These are phyloP conservation scores for Pilasporangium apinafurcum DNA, from an alignment of 352 stramenopile genomes.

Conservation along the genomic window DNA sequence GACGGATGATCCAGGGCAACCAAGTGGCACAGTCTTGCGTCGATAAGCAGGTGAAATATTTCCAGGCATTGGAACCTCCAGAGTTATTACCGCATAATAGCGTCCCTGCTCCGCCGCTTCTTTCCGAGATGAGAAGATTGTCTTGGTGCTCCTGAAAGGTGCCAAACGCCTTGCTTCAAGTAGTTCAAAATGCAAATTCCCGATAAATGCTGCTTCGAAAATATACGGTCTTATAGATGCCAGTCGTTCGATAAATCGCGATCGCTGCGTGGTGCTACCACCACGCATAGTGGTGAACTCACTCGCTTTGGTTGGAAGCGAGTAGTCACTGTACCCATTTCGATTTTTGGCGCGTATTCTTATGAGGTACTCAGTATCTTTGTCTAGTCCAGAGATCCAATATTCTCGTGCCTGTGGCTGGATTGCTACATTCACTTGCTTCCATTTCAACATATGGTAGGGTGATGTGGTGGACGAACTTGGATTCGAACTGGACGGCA, in stretches of 20 bases:
- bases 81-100: constrained; percentile 16
- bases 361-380: constrained; percentile 52
- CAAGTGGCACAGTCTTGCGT: constrained; percentile 4
- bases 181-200: constrained; percentile 50
- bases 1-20: not conserved
- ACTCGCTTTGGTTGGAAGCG: constrained; percentile 26
- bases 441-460: constrained; percentile 48
- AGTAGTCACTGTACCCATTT: constrained; percentile 59
- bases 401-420: constrained; percentile 44
- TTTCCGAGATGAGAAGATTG: no score
- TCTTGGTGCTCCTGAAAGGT: not conserved
- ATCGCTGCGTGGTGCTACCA: not conserved
- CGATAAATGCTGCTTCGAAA: constrained; percentile 48
- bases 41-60: constrained; percentile 1
- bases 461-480: constrained; percentile 14
- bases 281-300: constrained; percentile 32
- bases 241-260: no score
- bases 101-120: constrained; percentile 6
- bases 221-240: no score
- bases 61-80: constrained; percentile 12
- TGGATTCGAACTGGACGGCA: constrained; percentile 16
- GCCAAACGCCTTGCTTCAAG: constrained; percentile 34
- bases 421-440: constrained; percentile 36
- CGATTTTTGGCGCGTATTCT: constrained; percentile 51
- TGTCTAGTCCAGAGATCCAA: constrained; percentile 47